Conservation (phyloP, 1,139 yeast species). For the Pichia sp. region DNA sequence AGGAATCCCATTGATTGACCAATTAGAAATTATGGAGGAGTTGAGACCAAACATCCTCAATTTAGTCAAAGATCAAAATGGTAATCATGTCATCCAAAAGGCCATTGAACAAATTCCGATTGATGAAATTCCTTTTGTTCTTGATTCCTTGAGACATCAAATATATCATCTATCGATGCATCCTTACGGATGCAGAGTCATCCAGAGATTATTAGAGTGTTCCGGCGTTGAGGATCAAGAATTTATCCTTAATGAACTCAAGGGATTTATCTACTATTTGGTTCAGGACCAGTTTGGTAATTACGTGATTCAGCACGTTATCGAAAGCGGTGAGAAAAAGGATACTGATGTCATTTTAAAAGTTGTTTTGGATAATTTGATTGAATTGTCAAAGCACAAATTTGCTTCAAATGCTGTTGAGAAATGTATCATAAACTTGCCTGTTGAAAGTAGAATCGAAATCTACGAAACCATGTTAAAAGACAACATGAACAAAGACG, state of each 20-base stretch:
- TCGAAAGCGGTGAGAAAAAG: slow-evolving; percentile 62
- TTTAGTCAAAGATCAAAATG: slow-evolving; percentile 95
- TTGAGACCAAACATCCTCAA: slow-evolving; percentile 63
- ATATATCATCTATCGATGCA: slow-evolving; percentile 89
- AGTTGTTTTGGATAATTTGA: slow-evolving; percentile 49
- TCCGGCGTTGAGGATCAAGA: slow-evolving; percentile 58
- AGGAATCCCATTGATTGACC: slow-evolving; percentile 63
- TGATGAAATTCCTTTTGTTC: slow-evolving; percentile 62
- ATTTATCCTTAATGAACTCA: slow-evolving; percentile 65
- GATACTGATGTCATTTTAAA: slow-evolving; percentile 47
- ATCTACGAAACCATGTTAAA: slow-evolving; percentile 62
- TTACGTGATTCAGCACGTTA: slow-evolving; percentile 92
- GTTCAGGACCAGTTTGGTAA: slow-evolving; percentile 97
- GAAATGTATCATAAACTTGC: slow-evolving; percentile 79
- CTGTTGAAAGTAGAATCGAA: slow-evolving; percentile 53
- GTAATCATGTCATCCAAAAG: slow-evolving; percentile 96
- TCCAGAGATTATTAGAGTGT: slow-evolving; percentile 84
- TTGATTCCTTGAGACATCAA: slow-evolving; percentile 70
- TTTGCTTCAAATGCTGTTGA: slow-evolving; percentile 98
- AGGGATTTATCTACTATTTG: slow-evolving; percentile 66
- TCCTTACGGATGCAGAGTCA: slow-evolving; percentile 96
- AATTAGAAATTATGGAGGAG: slow-evolving; percentile 67
- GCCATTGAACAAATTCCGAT: slow-evolving; percentile 86
- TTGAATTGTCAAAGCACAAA: slow-evolving; percentile 85
- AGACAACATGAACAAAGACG: slow-evolving; percentile 41